Evolutionary conservation across 345 rosid species (phyloP).

Genomic region (Brassica napus): Da-Ae NC_063452.1:1152501-1153000

Average conservation of each 20-base stretch:
- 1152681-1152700: conserved; percentile 24
- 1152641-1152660: conserved; percentile 66
- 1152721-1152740: conserved; percentile 28
- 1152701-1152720: conserved; percentile 5
- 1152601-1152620: conserved; percentile 77
- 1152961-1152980: conserved; percentile 7
- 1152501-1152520: background rate
- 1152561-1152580: conserved; percentile 23
- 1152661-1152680: conserved; percentile 70
- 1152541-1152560: conserved; percentile 2
- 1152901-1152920: conserved; percentile 98
- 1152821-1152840: conserved; percentile 47
- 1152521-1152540: background rate
- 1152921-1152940: conserved; percentile 46
- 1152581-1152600: conserved; percentile 72
- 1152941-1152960: conserved; percentile 14
- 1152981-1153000: conserved; percentile 19
- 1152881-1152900: conserved; percentile 97
- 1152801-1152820: conserved; percentile 52
- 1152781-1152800: conserved; percentile 63
- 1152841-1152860: conserved; percentile 59
- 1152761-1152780: conserved; percentile 58
- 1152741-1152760: conserved; percentile 18
- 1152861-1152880: conserved; percentile 85
- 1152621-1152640: conserved; percentile 57